Conservation (phyloP, 345 rosid genomes). For the Eucalyptus victrix region DNA sequence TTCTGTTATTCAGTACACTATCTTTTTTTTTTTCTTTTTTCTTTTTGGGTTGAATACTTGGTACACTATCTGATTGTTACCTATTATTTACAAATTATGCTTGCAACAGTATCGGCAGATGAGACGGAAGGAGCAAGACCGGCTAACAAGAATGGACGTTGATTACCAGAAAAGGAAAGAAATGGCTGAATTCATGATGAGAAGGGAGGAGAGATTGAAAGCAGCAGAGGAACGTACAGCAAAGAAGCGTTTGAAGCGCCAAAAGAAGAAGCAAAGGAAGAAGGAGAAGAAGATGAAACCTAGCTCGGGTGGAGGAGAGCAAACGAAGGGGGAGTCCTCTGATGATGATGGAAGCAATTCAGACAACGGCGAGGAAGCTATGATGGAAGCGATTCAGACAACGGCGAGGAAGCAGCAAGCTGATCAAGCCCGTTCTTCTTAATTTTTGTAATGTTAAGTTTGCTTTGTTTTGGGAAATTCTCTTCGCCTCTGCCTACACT, state of each 20-base stretch:
- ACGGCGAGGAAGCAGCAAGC: slow-evolving; percentile 15
- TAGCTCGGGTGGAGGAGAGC: slow-evolving; percentile 23
- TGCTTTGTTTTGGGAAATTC: neutral
- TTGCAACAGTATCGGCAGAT: slow-evolving; percentile 79
- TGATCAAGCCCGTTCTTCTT: neutral
- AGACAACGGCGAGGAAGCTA: slow-evolving; percentile 29
- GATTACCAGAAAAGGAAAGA: slow-evolving; percentile 76
- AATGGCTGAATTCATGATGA: slow-evolving; percentile 51
- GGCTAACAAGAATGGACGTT: slow-evolving; percentile 79
- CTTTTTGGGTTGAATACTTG: neutral
- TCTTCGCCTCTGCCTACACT: neutral
- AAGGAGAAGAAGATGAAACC: slow-evolving; percentile 53
- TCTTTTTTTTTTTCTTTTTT: too few relatives aligned
- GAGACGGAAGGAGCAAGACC: slow-evolving; percentile 89
- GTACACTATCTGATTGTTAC: neutral
- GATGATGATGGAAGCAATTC: slow-evolving; percentile 24
- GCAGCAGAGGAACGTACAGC: slow-evolving; percentile 76
- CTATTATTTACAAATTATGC: neutral
- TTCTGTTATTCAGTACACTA: too few relatives aligned
- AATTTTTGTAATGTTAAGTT: neutral
- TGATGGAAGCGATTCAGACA: slow-evolving; percentile 29
- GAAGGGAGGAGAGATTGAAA: slow-evolving; percentile 80
- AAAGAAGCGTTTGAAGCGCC: slow-evolving; percentile 80
- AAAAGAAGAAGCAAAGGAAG: slow-evolving; percentile 69
- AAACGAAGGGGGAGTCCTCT: slow-evolving; percentile 24